Percentiles rank a stretch among this genome's conserved stretches.
These are phyloP conservation scores for Podaxis pistillaris DNA, from an alignment of 768 basidiomycete genomes.

Conservation along the genomic window DNA sequence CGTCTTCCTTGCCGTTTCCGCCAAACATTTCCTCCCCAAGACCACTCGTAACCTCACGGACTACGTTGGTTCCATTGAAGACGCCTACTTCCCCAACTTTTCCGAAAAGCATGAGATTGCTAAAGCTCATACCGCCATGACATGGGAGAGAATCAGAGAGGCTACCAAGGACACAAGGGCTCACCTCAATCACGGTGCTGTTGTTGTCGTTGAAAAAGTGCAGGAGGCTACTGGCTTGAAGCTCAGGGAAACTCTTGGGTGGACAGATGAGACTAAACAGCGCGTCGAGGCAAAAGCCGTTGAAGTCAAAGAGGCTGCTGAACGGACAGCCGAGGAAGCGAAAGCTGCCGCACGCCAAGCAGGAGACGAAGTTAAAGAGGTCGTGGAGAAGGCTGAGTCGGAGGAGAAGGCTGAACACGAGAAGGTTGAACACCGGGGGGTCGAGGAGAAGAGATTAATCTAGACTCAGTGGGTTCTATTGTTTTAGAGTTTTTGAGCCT, in stretches of 20 bases:
- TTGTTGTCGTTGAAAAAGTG: slow-evolving; percentile 47
- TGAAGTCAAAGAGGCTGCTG: slow-evolving; percentile 26
- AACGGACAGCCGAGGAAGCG: slow-evolving; percentile 18
- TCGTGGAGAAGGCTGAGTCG: slow-evolving; percentile 13
- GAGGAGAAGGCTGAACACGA: slow-evolving; percentile 23
- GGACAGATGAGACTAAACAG: slow-evolving; percentile 25
- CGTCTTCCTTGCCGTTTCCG: slow-evolving; percentile 62
- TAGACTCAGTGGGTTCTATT: slow-evolving; percentile 1
- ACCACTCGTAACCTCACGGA: slow-evolving; percentile 66
- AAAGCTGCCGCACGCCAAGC: slow-evolving; percentile 14
- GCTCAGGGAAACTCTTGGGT: slow-evolving; percentile 57
- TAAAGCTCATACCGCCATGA: slow-evolving; percentile 58
- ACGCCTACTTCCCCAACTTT: slow-evolving; percentile 62
- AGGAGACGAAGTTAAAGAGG: slow-evolving; percentile 19
- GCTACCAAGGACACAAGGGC: slow-evolving; percentile 45
- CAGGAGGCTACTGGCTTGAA: slow-evolving; percentile 76
- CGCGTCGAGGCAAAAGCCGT: slow-evolving; percentile 22
- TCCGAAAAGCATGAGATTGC: slow-evolving; percentile 68
- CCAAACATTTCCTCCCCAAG: slow-evolving; percentile 85
- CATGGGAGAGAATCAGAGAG: slow-evolving; percentile 56
- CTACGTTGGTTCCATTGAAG: slow-evolving; percentile 72
- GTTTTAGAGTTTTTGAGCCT: background rate
- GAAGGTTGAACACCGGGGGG: slow-evolving; percentile 22
- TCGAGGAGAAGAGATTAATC: slow-evolving; percentile 11
- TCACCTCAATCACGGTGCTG: slow-evolving; percentile 42